Percentiles rank a stretch among this genome's conserved stretches.
These are phyloP conservation scores for Aspergillus sp. DNA, from an alignment of 2,329 filamentous ascomycete species.

Conservation along the genomic window DNA sequence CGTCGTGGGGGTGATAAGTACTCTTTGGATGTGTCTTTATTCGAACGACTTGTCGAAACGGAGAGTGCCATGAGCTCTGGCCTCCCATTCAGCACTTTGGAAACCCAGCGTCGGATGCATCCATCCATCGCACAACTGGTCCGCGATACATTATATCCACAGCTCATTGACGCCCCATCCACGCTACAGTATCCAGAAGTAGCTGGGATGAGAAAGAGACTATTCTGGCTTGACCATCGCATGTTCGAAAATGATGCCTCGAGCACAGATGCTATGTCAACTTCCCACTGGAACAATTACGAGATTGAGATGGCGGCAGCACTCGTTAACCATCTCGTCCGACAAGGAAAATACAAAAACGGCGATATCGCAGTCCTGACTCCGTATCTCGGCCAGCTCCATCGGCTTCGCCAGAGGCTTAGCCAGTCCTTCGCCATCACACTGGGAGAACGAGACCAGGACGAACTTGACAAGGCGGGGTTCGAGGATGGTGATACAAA, in stretches of 20 bases:
- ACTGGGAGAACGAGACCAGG: constrained; percentile 56
- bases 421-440: constrained; percentile 50
- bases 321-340: constrained; percentile 58
- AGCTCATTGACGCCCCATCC: constrained; percentile 45
- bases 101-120: constrained; percentile 60
- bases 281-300: constrained; percentile 43
- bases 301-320: constrained; percentile 59
- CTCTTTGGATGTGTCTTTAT: constrained; percentile 45
- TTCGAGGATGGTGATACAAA: constrained; percentile 18
- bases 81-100: constrained; percentile 40
- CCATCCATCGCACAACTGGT: constrained; percentile 56
- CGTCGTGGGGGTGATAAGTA: constrained; percentile 29
- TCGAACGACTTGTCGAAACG: constrained; percentile 44
- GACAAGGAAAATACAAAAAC: constrained; percentile 54
- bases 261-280: constrained; percentile 19
- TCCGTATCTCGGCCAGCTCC: constrained; percentile 50
- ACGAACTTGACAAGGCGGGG: constrained; percentile 44
- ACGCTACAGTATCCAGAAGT: constrained; percentile 37
- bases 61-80: constrained; percentile 7
- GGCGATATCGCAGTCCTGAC: constrained; percentile 66
- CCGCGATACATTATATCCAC: constrained; percentile 51
- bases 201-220: constrained; percentile 40
- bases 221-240: constrained; percentile 50
- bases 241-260: constrained; percentile 31
- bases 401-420: constrained; percentile 38